These are phyloP conservation scores for Arthroderma sp. DNA, from an alignment of 2,329 filamentous ascomycete species.

Conservation along the genomic window DNA sequence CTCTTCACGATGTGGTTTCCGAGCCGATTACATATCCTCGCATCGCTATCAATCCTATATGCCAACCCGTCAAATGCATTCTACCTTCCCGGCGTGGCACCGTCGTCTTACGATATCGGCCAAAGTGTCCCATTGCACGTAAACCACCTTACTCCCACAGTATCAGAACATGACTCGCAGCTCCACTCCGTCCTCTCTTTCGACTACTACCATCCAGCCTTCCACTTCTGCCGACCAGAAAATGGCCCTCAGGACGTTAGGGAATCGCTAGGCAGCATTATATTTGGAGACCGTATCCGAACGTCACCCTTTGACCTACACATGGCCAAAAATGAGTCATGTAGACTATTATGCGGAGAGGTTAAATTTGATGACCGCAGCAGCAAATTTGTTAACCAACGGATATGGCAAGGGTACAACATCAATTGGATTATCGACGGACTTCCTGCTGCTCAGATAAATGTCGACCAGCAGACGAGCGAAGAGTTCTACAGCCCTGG, in stretches of 20 bases:
- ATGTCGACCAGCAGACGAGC: constrained; percentile 60
- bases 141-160: constrained; percentile 79
- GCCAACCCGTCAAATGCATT: constrained; percentile 50
- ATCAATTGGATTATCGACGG: constrained; percentile 95
- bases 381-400: constrained; percentile 66
- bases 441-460: constrained; percentile 74
- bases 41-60: constrained; percentile 19
- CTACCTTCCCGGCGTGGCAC: constrained; percentile 91
- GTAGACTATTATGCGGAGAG: constrained; percentile 62
- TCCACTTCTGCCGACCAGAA: constrained; percentile 76
- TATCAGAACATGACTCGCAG: constrained; percentile 61
- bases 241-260: constrained; percentile 65
- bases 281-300: constrained; percentile 94
- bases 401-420: constrained; percentile 76
- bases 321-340: constrained; percentile 79
- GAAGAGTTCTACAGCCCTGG: constrained; percentile 82
- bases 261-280: constrained; percentile 85
- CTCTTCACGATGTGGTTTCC: constrained; percentile 23
- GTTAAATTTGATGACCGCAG: constrained; percentile 52
- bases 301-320: constrained; percentile 85
- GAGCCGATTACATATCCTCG: constrained; percentile 18
- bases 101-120: constrained; percentile 73
- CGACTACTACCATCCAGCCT: constrained; percentile 84
- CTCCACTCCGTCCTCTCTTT: constrained; percentile 88
- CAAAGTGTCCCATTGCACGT: constrained; percentile 78